Evolutionary conservation across 2,329 filamentous ascomycete species (phyloP).

Genomic region (Aspergillus fijiensis): DNA sequence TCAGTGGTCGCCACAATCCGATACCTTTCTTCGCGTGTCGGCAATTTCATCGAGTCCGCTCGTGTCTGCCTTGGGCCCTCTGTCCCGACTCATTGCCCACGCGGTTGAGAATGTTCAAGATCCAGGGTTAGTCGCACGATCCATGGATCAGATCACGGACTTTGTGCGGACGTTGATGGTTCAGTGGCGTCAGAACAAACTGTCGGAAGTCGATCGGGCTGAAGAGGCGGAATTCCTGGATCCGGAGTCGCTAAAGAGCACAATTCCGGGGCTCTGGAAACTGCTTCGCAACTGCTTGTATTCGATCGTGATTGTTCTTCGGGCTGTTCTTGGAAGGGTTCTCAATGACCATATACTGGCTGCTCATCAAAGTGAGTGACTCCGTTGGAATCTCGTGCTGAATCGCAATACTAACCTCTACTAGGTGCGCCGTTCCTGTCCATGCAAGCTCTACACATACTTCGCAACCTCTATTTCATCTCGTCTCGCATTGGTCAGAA

Average conservation of each 20-base stretch:
- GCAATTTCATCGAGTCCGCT: conserved; percentile 58
- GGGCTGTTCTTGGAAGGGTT: conserved; percentile 68
- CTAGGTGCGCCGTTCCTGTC: conserved; percentile 65
- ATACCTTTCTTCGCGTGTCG: conserved; percentile 58
- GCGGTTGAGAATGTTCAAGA: conserved; percentile 58
- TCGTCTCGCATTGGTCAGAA: conserved; percentile 70
- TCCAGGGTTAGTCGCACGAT: conserved; percentile 40
- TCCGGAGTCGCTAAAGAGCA: conserved; percentile 63
- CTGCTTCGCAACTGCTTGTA: conserved; percentile 75
- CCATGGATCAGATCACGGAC: conserved; percentile 61
- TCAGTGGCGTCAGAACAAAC: conserved; percentile 71
- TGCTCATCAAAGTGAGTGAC: conserved; percentile 49
- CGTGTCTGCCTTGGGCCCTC: conserved; percentile 59
- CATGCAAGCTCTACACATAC: conserved; percentile 67
- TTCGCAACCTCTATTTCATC: conserved; percentile 80
- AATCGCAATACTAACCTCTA: conserved; percentile 10
- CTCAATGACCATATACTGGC: conserved; percentile 58
- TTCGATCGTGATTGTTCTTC: conserved; percentile 70
- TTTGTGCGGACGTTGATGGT: conserved; percentile 67
- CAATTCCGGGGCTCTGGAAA: conserved; percentile 72
- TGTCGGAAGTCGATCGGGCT: conserved; percentile 69
- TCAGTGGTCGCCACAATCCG: conserved; percentile 63
- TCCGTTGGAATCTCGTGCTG: background rate
- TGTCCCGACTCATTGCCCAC: conserved; percentile 64
- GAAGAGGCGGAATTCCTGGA: conserved; percentile 65